Conservation (phyloP, 352 stramenopile genomes). For the Globisporangium yorkense region DNA sequence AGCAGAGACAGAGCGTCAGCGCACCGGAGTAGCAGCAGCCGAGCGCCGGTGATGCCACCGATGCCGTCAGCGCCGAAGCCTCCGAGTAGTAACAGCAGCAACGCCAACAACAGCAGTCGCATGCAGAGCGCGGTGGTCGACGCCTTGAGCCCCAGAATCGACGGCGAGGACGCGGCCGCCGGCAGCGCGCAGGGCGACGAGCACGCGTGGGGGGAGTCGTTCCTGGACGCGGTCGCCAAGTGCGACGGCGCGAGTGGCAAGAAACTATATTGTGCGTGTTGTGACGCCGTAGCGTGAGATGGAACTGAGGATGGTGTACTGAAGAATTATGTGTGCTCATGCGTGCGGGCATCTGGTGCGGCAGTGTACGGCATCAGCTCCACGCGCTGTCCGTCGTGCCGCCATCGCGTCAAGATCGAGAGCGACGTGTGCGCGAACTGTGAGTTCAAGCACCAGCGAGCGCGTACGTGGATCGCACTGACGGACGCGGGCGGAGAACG, state of each 20-base stretch:
- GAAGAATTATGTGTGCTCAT: not conserved
- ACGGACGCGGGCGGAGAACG: not conserved
- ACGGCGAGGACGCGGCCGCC: not conserved
- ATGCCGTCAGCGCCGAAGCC: not conserved
- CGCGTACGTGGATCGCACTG: constrained; percentile 18
- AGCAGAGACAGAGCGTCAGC: not conserved
- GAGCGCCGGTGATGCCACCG: not conserved
- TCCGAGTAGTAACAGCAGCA: too few relatives aligned
- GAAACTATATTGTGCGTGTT: constrained; percentile 39
- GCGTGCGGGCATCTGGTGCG: not conserved
- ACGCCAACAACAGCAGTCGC: not conserved
- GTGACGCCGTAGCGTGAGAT: not conserved
- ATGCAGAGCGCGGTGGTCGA: not conserved
- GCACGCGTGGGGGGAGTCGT: constrained; percentile 23
- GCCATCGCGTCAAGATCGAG: constrained; percentile 26
- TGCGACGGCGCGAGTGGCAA: constrained; percentile 45
- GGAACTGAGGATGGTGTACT: constrained; percentile 1
- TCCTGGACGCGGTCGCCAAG: constrained; percentile 39
- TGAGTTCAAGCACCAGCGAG: constrained; percentile 25
- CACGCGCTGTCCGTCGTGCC: constrained; percentile 40
- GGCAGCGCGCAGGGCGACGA: not conserved
- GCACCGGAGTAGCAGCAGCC: not conserved
- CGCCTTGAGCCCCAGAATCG: not conserved
- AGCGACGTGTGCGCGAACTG: constrained; percentile 36
- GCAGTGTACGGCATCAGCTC: constrained; percentile 62